A percentile compares a stretch with the other conserved stretches of the same genome.
phyloP scores from a whole-genome alignment of 2,329 filamentous ascomycete genomes.

The Colletotrichum godetiae region DNA sequence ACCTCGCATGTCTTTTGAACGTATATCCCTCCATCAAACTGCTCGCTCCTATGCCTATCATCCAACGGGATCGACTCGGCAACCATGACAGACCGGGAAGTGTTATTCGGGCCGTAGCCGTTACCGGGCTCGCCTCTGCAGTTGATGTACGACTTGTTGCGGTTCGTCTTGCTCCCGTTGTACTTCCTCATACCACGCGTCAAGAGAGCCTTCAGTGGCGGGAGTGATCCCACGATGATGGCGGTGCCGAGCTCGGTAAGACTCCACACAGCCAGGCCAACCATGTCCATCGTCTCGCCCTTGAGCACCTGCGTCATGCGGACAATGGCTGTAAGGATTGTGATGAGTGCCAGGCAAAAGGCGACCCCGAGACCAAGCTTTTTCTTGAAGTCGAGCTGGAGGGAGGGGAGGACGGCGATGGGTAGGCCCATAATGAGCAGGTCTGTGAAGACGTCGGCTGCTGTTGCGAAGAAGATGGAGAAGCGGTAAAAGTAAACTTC shows the following conservation, averaged over 20 bases:
- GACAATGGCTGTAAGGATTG: conserved; percentile 38
- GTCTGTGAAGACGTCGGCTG: conserved; percentile 35
- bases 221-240: conserved; percentile 39
- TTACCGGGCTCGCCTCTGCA: neutral
- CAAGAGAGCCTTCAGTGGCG: conserved; percentile 37
- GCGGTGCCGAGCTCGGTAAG: conserved; percentile 23
- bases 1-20: conserved; percentile 34
- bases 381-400: conserved; percentile 35
- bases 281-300: conserved; percentile 34
- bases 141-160: neutral
- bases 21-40: conserved; percentile 35
- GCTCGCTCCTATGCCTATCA: conserved; percentile 31
- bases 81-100: conserved; percentile 20
- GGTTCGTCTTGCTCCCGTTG: conserved; percentile 12
- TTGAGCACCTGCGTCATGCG: conserved; percentile 40
- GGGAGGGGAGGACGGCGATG: conserved; percentile 34
- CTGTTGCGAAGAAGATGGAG: conserved; percentile 35
- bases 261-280: conserved; percentile 35
- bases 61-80: conserved; percentile 36
- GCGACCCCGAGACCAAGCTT: conserved; percentile 38
- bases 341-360: conserved; percentile 39
- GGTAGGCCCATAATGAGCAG: conserved; percentile 39
- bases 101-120: neutral
- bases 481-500: conserved; percentile 33
- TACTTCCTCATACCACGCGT: conserved; percentile 29